These are phyloP conservation scores for Dendrobium nobile DNA, from an alignment of 106 monocot genomes.

Conservation along the genomic window DNA sequence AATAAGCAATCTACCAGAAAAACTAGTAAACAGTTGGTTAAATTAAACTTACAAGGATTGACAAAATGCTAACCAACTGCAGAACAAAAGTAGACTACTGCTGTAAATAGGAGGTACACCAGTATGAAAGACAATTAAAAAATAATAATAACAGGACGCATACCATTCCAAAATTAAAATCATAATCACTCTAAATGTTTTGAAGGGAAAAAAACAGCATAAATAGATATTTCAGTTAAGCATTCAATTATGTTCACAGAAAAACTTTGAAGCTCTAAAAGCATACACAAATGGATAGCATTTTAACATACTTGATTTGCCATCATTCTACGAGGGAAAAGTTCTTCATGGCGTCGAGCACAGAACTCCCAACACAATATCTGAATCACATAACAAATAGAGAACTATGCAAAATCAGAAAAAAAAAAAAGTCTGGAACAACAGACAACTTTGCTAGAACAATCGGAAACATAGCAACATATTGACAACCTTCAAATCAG, in stretches of 20 bases:
- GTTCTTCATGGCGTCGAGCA: slow-evolving; percentile 83
- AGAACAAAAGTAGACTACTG: too few relatives aligned
- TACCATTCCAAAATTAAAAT: too few relatives aligned
- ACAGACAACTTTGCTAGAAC: not conserved
- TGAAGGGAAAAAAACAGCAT: not conserved
- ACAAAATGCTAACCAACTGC: too few relatives aligned
- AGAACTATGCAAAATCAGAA: not conserved
- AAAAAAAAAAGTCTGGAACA: not conserved
- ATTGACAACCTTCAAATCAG: slow-evolving; percentile 71
- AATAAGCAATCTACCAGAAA: not conserved
- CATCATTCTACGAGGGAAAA: slow-evolving; percentile 65
- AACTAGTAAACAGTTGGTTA: not conserved
- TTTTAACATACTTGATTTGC: slow-evolving; percentile 67
- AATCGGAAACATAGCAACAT: not conserved
- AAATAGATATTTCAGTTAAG: not conserved
- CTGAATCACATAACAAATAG: slow-evolving; percentile 30
- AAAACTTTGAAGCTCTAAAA: not conserved
- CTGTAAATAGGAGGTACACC: too few relatives aligned
- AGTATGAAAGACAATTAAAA: too few relatives aligned
- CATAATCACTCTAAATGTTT: too few relatives aligned
- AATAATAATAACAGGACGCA: too few relatives aligned
- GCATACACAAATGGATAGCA: not conserved
- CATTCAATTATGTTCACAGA: not conserved
- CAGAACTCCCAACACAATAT: slow-evolving; percentile 97
- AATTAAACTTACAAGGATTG: not conserved